Evolutionary conservation across 2,329 filamentous ascomycete species (phyloP).

Genomic region (Fusarium paranaense): DNA sequence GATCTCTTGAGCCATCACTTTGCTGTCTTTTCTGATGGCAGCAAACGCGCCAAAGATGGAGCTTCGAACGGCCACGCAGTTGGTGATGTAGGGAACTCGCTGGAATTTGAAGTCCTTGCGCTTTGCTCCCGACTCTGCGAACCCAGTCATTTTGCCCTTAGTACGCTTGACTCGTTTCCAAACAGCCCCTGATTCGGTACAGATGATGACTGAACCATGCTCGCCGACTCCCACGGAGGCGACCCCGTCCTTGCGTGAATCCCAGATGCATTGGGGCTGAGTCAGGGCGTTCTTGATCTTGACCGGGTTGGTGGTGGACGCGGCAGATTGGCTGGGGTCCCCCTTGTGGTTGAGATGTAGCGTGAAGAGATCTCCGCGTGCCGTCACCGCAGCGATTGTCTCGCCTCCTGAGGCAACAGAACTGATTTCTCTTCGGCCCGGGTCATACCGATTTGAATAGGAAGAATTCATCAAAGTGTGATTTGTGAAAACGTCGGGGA

Average conservation of each 20-base stretch:
- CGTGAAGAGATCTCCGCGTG: conserved; percentile 88
- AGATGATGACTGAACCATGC: conserved; percentile 93
- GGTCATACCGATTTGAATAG: conserved; percentile 62
- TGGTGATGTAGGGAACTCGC: conserved; percentile 87
- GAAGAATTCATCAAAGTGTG: conserved; percentile 75
- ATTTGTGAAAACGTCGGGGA: conserved; percentile 76
- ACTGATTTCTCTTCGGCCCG: conserved; percentile 74
- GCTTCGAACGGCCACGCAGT: conserved; percentile 85
- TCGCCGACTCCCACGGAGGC: conserved; percentile 90
- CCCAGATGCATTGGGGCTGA: conserved; percentile 86
- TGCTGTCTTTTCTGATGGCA: conserved; percentile 85
- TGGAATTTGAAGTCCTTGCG: conserved; percentile 96
- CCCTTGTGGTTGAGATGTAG: conserved; percentile 78
- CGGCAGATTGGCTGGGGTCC: conserved; percentile 68
- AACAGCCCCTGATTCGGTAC: conserved; percentile 90
- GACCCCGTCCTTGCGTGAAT: conserved; percentile 86
- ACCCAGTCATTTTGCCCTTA: conserved; percentile 78
- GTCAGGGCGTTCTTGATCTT: conserved; percentile 90
- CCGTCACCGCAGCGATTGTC: conserved; percentile 89
- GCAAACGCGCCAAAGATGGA: conserved; percentile 93
- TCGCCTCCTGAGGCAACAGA: conserved; percentile 88
- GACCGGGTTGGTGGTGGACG: conserved; percentile 90
- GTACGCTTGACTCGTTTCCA: conserved; percentile 88
- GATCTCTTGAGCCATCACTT: conserved; percentile 80
- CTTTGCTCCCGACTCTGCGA: conserved; percentile 65